Evolutionary conservation across 2,329 filamentous ascomycete genomes (phyloP).

Genomic region (Volutella citrinella): DNA sequence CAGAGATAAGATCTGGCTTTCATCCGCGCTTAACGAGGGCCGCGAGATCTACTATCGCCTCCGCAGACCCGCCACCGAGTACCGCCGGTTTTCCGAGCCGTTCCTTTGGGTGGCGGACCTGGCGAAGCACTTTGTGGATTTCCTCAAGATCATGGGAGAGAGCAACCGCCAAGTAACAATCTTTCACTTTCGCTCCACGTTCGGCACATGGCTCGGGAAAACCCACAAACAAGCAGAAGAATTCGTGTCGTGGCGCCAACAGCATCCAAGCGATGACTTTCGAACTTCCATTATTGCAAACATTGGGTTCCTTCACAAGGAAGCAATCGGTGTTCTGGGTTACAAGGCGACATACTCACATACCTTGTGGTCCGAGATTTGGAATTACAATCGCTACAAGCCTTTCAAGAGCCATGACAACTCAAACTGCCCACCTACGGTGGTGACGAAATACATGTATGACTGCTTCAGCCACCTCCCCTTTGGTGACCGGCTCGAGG

Average conservation of each 20-base stretch:
- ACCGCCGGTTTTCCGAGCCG: constrained; percentile 56
- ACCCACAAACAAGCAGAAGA: constrained; percentile 38
- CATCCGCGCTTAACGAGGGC: constrained; percentile 44
- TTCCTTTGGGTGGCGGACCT: constrained; percentile 72
- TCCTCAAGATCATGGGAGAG: constrained; percentile 40
- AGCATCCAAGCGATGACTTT: constrained; percentile 56
- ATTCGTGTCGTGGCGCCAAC: constrained; percentile 54
- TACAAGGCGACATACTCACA: constrained; percentile 31
- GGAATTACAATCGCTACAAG: constrained; percentile 33
- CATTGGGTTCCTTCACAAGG: constrained; percentile 62
- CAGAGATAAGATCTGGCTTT: constrained; percentile 59
- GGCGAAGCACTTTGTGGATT: constrained; percentile 71
- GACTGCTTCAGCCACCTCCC: constrained; percentile 62
- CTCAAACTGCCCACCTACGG: constrained; percentile 40
- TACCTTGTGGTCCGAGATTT: constrained; percentile 53
- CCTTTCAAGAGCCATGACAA: constrained; percentile 11
- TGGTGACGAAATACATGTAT: constrained; percentile 69
- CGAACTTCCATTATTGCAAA: constrained; percentile 58
- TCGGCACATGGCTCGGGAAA: constrained; percentile 53
- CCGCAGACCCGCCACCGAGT: constrained; percentile 53
- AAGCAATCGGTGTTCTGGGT: constrained; percentile 51
- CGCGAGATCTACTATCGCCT: constrained; percentile 63
- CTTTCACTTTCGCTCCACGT: constrained; percentile 53
- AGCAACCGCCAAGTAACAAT: constrained; percentile 42
- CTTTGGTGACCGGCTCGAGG: constrained; percentile 51